These are phyloP conservation scores for Terfezia claveryi DNA, from an alignment of 495 filamentous ascomycete species.

Conservation along the genomic window DNA sequence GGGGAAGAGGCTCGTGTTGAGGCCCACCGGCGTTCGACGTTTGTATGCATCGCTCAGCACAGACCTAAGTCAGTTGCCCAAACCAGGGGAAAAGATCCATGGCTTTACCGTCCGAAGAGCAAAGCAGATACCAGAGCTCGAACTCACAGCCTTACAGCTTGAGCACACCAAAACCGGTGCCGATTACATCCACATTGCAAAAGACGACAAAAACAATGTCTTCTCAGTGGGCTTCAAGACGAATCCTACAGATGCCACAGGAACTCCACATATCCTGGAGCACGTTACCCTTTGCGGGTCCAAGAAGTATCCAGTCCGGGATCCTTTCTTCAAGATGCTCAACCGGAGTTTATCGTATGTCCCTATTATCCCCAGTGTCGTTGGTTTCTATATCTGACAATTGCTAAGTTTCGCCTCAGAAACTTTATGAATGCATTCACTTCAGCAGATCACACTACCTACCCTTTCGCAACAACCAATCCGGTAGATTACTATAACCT, in stretches of 20 bases:
- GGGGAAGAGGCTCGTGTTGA: slow-evolving; percentile 2
- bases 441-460: slow-evolving; percentile 86
- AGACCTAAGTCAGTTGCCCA: slow-evolving; percentile 46
- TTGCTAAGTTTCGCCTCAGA: background rate
- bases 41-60: slow-evolving; percentile 32
- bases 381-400: background rate
- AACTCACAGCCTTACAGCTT: slow-evolving; percentile 72
- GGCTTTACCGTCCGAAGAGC: slow-evolving; percentile 75
- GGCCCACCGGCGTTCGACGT: slow-evolving; percentile 1
- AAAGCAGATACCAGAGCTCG: slow-evolving; percentile 83
- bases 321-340: slow-evolving; percentile 99
- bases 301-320: slow-evolving; percentile 84
- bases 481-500: slow-evolving; percentile 84
- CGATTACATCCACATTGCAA: slow-evolving; percentile 81
- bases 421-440: slow-evolving; percentile 99
- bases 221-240: slow-evolving; percentile 99
- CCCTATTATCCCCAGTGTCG: background rate
- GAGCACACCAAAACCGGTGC: slow-evolving; percentile 85
- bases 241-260: slow-evolving; percentile 87
- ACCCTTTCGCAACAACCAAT: slow-evolving; percentile 97
- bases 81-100: slow-evolving; percentile 62
- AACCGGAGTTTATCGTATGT: slow-evolving; percentile 61
- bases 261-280: slow-evolving; percentile 90
- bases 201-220: slow-evolving; percentile 95
- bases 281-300: slow-evolving; percentile 96